Conservation (phyloP, 2,329 filamentous ascomycete genomes). For the Hymenoscyphus albidus region DNA sequence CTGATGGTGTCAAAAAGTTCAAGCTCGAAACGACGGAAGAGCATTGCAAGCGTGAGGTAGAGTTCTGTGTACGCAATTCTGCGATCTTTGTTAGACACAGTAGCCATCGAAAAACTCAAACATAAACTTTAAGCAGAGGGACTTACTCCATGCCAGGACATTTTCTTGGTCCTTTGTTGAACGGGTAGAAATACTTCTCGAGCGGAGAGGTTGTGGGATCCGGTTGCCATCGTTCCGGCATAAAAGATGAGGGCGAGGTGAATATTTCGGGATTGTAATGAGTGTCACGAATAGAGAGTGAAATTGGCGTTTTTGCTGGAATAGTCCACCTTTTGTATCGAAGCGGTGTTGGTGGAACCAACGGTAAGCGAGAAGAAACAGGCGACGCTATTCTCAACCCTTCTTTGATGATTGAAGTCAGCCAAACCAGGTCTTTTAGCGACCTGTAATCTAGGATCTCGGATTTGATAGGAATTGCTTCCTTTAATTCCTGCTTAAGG, state of each 20-base stretch:
- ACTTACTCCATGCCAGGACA: slow-evolving; percentile 26
- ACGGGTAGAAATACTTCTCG: slow-evolving; percentile 23
- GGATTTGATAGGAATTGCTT: slow-evolving; percentile 16
- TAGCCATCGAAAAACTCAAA: no score
- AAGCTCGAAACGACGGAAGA: slow-evolving; percentile 20
- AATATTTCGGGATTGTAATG: slow-evolving; percentile 35
- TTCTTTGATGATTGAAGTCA: slow-evolving; percentile 19
- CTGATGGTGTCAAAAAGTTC: slow-evolving; percentile 21
- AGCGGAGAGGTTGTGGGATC: slow-evolving; percentile 22
- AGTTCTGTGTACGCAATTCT: slow-evolving; percentile 27
- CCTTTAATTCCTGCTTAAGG: slow-evolving; percentile 18
- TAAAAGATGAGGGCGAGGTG: slow-evolving; percentile 24
- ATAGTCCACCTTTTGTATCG: slow-evolving; percentile 23
- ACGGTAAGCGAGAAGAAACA: background rate
- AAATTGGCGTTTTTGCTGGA: slow-evolving; percentile 18
- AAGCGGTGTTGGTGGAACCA: slow-evolving; percentile 5
- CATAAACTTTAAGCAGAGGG: no score
- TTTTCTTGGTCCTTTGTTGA: slow-evolving; percentile 22
- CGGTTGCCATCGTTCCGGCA: slow-evolving; percentile 39
- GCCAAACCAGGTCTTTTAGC: slow-evolving; percentile 11
- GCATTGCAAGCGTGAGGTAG: slow-evolving; percentile 18
- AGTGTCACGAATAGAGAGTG: slow-evolving; percentile 21
- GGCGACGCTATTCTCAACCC: slow-evolving; percentile 6
- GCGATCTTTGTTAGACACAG: background rate
- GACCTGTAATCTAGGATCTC: slow-evolving; percentile 26